A percentile compares a stretch with the other conserved stretches of the same genome.
phyloP scores from a whole-genome alignment of 371 early-diverging fungal species.

The Blakeslea trispora region DNA sequence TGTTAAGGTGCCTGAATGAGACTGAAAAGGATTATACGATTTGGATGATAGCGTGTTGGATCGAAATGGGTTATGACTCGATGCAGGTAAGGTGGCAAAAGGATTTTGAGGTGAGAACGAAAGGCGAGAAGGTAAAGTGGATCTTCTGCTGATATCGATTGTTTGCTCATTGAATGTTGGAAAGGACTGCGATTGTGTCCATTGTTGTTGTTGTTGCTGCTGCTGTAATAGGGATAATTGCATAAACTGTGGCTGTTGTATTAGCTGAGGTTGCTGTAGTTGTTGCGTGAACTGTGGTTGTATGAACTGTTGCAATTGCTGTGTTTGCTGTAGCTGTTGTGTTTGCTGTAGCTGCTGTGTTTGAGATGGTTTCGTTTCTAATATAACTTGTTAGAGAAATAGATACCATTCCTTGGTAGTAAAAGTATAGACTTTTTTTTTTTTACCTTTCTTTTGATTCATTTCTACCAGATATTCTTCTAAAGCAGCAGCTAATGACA shows the following conservation, averaged over 20 bases:
- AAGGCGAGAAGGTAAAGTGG: neutral
- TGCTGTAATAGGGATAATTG: neutral
- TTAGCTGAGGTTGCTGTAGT: too few species aligned
- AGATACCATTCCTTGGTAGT: too few species aligned
- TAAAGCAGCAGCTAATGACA: slow-evolving; percentile 79
- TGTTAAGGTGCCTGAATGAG: neutral
- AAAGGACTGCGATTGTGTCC: neutral
- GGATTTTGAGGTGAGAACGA: slow-evolving; percentile 10
- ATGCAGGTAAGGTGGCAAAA: neutral
- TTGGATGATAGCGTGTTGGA: neutral
- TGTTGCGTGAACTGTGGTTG: neutral
- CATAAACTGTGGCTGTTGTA: neutral
- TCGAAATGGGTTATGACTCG: slow-evolving; percentile 12
- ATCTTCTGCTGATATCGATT: slow-evolving; percentile 2
- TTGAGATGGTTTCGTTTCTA: neutral
- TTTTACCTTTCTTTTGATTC: neutral
- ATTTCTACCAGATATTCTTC: slow-evolving; percentile 82
- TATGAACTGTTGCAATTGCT: neutral
- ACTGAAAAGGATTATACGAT: slow-evolving; percentile 12
- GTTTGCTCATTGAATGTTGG: neutral
- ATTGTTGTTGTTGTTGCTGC: too few species aligned
- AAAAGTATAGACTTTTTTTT: too few species aligned
- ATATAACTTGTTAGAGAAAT: too few species aligned
- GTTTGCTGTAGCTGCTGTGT: slow-evolving; percentile 1
- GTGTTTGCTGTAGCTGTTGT: neutral